Evolutionary conservation across 129 eudicot genomes (phyloP).

Genomic region (Lactuca sativa): DNA sequence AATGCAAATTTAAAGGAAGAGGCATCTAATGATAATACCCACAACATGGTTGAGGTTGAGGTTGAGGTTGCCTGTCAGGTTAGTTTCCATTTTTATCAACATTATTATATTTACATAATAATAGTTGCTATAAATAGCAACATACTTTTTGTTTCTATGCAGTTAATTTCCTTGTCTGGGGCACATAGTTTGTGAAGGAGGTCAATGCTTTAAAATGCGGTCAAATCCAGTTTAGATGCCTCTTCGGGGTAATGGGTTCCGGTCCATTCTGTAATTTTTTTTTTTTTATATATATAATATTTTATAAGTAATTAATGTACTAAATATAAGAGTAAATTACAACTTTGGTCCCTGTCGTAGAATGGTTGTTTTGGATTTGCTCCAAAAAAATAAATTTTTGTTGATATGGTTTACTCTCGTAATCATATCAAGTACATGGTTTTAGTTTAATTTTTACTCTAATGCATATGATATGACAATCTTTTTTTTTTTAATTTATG

Average conservation of each 20-base stretch:
- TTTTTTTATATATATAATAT: too few species aligned
- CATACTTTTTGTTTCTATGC: conserved; percentile 21
- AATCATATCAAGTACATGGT: too few species aligned
- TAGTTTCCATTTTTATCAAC: conserved; percentile 11
- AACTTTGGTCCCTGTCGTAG: background rate
- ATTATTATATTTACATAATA: background rate
- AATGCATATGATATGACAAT: background rate
- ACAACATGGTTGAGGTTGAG: conserved; percentile 17
- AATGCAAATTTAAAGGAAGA: conserved; percentile 15
- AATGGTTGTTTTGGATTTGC: background rate
- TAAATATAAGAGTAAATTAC: background rate
- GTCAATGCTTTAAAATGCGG: conserved; percentile 3
- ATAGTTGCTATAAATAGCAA: background rate
- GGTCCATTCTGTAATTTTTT: too few species aligned
- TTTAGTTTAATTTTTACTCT: too few species aligned
- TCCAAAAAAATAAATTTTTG: background rate
- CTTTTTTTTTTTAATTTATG: background rate
- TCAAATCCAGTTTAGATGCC: background rate
- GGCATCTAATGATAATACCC: conserved; percentile 33
- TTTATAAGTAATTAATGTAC: background rate
- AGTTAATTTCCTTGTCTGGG: conserved; percentile 49
- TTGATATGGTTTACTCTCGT: too few species aligned
- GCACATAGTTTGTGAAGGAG: conserved; percentile 21
- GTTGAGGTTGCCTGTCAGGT: conserved; percentile 60
- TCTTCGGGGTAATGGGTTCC: background rate